Percentiles rank a stretch among this genome's conserved stretches.
These are phyloP conservation scores for Epichloe bromicola DNA, from an alignment of 2,329 filamentous ascomycete species.

Conservation along the genomic window DNA sequence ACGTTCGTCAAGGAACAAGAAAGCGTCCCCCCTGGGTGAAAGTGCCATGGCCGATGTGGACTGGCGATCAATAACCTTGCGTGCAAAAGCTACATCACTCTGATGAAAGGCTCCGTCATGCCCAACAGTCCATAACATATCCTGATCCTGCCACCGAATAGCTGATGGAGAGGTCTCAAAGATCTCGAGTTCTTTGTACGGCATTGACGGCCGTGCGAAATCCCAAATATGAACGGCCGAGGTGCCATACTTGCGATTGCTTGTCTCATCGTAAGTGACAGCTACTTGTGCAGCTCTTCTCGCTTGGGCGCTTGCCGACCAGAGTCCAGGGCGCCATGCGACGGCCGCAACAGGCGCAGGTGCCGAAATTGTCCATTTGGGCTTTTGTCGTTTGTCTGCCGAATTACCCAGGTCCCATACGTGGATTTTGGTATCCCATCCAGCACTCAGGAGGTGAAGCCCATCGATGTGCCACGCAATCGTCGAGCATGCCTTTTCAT, in stretches of 20 bases:
- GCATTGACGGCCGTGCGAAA: constrained; percentile 51
- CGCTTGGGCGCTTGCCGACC: constrained; percentile 50
- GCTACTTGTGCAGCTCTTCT: constrained; percentile 48
- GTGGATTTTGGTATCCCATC: constrained; percentile 46
- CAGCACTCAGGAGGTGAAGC: constrained; percentile 50
- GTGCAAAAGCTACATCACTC: constrained; percentile 51
- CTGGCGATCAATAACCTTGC: constrained; percentile 48
- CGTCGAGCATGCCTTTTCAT: constrained; percentile 45
- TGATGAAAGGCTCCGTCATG: constrained; percentile 50
- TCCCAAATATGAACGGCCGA: constrained; percentile 55
- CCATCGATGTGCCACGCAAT: constrained; percentile 58
- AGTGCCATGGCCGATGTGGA: constrained; percentile 49
- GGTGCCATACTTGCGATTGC: constrained; percentile 39
- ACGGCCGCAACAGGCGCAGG: constrained; percentile 47
- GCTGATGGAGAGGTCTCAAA: constrained; percentile 45
- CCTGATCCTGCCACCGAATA: constrained; percentile 50
- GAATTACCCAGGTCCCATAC: constrained; percentile 51
- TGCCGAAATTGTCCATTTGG: constrained; percentile 47
- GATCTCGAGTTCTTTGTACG: constrained; percentile 51
- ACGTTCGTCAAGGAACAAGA: constrained; percentile 51
- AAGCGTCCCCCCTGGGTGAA: constrained; percentile 40
- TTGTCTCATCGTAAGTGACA: constrained; percentile 46
- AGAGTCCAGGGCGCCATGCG: constrained; percentile 50
- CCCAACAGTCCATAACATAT: constrained; percentile 53
- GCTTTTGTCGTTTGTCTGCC: constrained; percentile 51